These are phyloP conservation scores for Solanum hybrid DNA, from an alignment of 305 asterid genomes.

Conservation along the genomic window DNA sequence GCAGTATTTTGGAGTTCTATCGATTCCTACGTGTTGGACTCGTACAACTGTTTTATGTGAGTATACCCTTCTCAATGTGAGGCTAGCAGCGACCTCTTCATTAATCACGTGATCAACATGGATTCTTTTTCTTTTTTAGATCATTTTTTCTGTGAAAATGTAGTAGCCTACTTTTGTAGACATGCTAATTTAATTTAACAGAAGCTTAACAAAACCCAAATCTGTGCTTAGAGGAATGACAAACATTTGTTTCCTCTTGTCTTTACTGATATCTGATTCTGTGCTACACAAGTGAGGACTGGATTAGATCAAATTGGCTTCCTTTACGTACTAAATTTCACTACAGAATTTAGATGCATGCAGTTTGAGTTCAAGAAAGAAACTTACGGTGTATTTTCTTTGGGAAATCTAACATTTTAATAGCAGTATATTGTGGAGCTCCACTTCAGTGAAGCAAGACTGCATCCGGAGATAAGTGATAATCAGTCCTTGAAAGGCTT, in stretches of 20 bases:
- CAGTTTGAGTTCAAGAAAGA: background rate
- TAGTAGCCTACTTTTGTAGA: background rate
- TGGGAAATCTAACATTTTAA: background rate
- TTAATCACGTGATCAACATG: background rate
- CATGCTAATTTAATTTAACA: background rate
- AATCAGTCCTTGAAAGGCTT: background rate
- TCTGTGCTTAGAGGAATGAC: background rate
- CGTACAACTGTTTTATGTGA: constrained; percentile 70
- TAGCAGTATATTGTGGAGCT: background rate
- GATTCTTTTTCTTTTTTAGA: background rate
- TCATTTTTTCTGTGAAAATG: background rate
- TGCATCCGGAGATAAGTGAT: background rate
- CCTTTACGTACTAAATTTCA: background rate
- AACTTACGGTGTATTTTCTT: background rate
- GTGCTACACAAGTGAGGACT: background rate
- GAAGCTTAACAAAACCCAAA: background rate
- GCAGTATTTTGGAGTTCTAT: constrained; percentile 56
- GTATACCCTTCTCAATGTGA: constrained; percentile 19
- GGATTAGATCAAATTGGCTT: background rate
- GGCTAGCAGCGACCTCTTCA: background rate
- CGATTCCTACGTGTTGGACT: constrained; percentile 59
- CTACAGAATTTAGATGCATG: background rate
- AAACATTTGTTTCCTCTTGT: background rate
- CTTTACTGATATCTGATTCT: background rate
- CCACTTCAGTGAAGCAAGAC: background rate